Evolutionary conservation across 1,139 yeast genomes (phyloP), one percentile per base, ranked within the genome.

Genomic region (Hemisphaericaspora xylofermentans): DNA sequence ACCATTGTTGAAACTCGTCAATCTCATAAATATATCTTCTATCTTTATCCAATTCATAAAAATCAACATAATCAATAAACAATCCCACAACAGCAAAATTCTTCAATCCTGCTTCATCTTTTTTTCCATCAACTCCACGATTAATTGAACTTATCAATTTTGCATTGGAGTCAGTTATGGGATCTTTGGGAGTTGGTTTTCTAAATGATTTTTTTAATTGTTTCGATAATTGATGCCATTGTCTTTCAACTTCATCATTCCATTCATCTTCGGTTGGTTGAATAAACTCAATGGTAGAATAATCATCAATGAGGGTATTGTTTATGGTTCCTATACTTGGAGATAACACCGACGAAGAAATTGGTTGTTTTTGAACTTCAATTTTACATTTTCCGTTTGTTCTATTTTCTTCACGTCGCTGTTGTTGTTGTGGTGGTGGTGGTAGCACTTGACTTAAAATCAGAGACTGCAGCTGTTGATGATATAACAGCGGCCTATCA

Each of bases 71-170:
- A 42, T 87, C 85, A 30, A 83, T 76, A 54, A 86, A 80, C 68
- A 88, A 62, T 27, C 85, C 82, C 25, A 85, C 76, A 19, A 86
- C 79, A 1, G 82, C 79, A 58, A 84, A 87, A 58, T 86, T 82
- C 54, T 78, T 81, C 44, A 76, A 68, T 1, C 94, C 95, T 27
- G 76, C 75, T 22, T 63, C 81, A 39, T 80, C 88, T 54, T 82
- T 77, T 39, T 82, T 75, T 7, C 95, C 96, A 60, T 88, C 95
- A 12, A 87, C 95, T 5, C 95, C 94, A 49, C 95, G 73, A 38
- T 78, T 71, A 39, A 88, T 83, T 41, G 85, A 77, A 60, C 88
- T 95, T 33, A 88, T 65, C 43, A 69, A 58, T 53, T 77, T 78
- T 32, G 71, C 71, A 43, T 76, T 76, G 28, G 77, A 82, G n/a